Conservation (phyloP, 2,329 filamentous ascomycete genomes). For the Colletotrichum echinochloae region DNA sequence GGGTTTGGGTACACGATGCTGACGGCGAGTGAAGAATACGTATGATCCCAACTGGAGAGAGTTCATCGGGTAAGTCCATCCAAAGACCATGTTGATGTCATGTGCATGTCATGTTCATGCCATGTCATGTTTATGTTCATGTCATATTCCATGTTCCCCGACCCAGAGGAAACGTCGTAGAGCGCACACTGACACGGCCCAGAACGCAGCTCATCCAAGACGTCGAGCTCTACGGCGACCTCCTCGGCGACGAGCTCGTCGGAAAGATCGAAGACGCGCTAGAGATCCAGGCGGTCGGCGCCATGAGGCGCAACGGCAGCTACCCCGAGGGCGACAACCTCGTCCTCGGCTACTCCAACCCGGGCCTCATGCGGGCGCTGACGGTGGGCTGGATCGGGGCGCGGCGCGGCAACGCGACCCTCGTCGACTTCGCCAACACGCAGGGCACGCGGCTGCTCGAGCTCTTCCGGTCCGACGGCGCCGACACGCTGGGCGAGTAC, state of each 20-base stretch:
- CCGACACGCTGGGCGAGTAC: constrained; percentile 53
- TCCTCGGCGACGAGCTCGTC: constrained; percentile 49
- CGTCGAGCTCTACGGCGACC: constrained; percentile 50
- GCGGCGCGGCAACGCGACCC: constrained; percentile 51
- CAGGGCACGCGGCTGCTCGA: constrained; percentile 48
- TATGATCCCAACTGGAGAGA: constrained; percentile 54
- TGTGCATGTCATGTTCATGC: too few species aligned
- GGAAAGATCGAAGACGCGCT: constrained; percentile 52
- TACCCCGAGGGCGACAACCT: constrained; percentile 54
- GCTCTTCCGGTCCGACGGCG: constrained; percentile 49
- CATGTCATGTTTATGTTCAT: too few species aligned
- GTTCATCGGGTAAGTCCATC: constrained; percentile 49
- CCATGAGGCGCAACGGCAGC: constrained; percentile 55
- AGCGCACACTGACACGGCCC: neutral
- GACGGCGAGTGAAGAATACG: constrained; percentile 25
- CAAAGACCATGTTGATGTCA: too few species aligned
- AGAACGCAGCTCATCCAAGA: constrained; percentile 51
- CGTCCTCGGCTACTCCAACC: constrained; percentile 56
- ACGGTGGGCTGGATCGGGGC: constrained; percentile 56
- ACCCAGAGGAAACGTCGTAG: neutral
- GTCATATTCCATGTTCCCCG: neutral
- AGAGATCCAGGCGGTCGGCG: constrained; percentile 52
- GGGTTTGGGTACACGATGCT: neutral
- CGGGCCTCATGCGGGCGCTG: constrained; percentile 54
- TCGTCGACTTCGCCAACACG: constrained; percentile 52